A percentile compares a stretch with the other conserved stretches of the same genome.
Conservation (phyloP, 2,329 filamentous ascomycete species). For the Cyphellophora europaea region DNA sequence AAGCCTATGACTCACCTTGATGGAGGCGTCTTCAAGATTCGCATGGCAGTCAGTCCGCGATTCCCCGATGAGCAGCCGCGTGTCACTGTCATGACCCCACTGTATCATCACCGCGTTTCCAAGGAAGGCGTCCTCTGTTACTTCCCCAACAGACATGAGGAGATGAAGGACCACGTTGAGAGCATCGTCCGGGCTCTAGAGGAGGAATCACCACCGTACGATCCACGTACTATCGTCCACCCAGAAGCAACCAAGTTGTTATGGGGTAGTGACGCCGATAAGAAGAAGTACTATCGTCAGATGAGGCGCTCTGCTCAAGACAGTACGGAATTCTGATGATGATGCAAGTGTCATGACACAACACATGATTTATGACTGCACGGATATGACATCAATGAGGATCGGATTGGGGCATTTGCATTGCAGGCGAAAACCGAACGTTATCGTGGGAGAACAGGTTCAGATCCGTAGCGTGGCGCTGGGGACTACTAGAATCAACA, state of each 20-base stretch:
- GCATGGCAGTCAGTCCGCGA: conserved; percentile 66
- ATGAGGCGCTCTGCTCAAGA: conserved; percentile 32
- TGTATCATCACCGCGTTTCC: conserved; percentile 85
- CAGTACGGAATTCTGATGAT: conserved; percentile 6
- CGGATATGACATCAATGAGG: too few species aligned
- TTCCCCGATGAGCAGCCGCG: conserved; percentile 87
- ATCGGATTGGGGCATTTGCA: too few species aligned
- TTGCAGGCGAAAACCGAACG: too few species aligned
- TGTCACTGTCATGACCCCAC: conserved; percentile 65
- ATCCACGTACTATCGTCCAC: conserved; percentile 79
- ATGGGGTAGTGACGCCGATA: conserved; percentile 72
- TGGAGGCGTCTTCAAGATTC: conserved; percentile 78
- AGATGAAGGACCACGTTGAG: conserved; percentile 74
- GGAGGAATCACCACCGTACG: conserved; percentile 78
- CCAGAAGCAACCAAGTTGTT: conserved; percentile 76
- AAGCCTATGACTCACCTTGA: conserved; percentile 88
- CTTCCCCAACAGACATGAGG: conserved; percentile 56
- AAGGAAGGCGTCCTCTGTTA: conserved; percentile 77
- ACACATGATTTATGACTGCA: too few species aligned
- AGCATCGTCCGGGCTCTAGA: conserved; percentile 75
- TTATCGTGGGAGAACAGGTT: too few species aligned
- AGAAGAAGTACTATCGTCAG: conserved; percentile 74
- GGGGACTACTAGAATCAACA: too few species aligned
- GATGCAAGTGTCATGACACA: too few species aligned
- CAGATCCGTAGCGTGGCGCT: too few species aligned